phyloP scores from a whole-genome alignment of 768 basidiomycete genomes.

The Hericium rajendrae region DNA sequence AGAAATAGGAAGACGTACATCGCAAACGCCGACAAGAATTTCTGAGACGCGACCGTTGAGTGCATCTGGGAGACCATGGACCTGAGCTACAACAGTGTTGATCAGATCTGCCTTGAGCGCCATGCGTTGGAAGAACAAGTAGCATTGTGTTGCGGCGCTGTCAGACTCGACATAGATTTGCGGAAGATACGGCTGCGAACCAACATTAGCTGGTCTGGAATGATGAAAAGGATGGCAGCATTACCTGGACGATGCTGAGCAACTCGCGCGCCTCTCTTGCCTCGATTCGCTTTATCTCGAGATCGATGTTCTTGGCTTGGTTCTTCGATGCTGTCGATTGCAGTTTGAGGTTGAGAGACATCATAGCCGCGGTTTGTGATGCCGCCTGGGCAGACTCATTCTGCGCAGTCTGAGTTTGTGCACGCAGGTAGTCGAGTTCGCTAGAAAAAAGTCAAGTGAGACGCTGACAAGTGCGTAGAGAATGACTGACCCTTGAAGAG shows the following conservation, averaged over 20 bases:
- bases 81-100: constrained; percentile 70
- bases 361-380: constrained; percentile 85
- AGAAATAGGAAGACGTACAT: constrained; percentile 38
- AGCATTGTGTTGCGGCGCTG: constrained; percentile 78
- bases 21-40: constrained; percentile 86
- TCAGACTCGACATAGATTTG: constrained; percentile 86
- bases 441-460: constrained; percentile 28
- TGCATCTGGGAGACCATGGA: constrained; percentile 77
- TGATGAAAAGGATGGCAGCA: background rate
- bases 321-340: constrained; percentile 88
- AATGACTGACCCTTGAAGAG: constrained; percentile 60
- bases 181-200: constrained; percentile 74
- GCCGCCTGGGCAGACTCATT: constrained; percentile 74
- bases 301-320: constrained; percentile 80
- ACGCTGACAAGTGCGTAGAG: background rate
- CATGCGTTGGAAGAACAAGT: constrained; percentile 88
- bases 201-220: background rate
- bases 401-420: constrained; percentile 79
- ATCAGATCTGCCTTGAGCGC: constrained; percentile 83
- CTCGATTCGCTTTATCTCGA: constrained; percentile 81
- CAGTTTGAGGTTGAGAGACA: constrained; percentile 90
- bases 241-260: constrained; percentile 73
- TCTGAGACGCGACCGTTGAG: constrained; percentile 79
- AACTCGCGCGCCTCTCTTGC: constrained; percentile 76
- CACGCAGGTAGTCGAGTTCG: constrained; percentile 76